phyloP scores from a whole-genome alignment of 1,139 yeast species.

The Diutina sp. region DNA sequence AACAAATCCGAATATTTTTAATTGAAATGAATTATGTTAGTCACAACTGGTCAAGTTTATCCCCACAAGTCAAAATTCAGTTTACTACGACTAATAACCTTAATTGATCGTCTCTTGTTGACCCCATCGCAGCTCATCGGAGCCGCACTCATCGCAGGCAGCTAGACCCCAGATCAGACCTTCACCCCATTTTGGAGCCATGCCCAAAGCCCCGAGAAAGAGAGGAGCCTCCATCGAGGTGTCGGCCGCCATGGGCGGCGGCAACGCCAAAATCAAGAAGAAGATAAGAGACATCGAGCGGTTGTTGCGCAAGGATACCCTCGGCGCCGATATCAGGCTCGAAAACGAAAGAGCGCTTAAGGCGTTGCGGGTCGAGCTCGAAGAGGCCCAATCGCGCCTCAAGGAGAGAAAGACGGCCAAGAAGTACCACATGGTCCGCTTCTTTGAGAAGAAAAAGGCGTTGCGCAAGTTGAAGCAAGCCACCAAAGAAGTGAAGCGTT shows the following conservation, averaged over 20 bases:
- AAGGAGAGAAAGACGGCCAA: slow-evolving; percentile 50
- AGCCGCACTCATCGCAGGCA: slow-evolving; percentile 1
- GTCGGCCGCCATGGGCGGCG: background rate
- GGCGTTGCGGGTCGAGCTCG: slow-evolving; percentile 58
- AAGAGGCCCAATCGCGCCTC: slow-evolving; percentile 34
- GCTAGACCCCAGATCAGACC: background rate
- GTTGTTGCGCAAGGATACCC: slow-evolving; percentile 42
- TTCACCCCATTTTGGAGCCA: background rate
- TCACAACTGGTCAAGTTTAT: too few relatives aligned
- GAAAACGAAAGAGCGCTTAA: slow-evolving; percentile 82
- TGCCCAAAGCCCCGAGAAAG: background rate
- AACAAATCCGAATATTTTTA: too few relatives aligned
- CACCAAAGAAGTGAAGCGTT: slow-evolving; percentile 19
- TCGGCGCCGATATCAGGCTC: slow-evolving; percentile 64
- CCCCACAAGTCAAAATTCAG: too few relatives aligned
- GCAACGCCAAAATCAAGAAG: slow-evolving; percentile 51
- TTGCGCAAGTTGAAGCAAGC: slow-evolving; percentile 58
- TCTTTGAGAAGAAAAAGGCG: slow-evolving; percentile 87
- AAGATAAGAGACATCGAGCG: slow-evolving; percentile 81
- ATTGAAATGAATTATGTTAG: too few relatives aligned
- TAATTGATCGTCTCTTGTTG: background rate
- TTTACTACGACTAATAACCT: too few relatives aligned
- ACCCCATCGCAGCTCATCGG: background rate
- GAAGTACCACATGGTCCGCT: slow-evolving; percentile 88
- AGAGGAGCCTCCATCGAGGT: slow-evolving; percentile 1